phyloP scores from a whole-genome alignment of 1,284 basidiomycete genomes.

The Sphaerobolus stellatus region DNA sequence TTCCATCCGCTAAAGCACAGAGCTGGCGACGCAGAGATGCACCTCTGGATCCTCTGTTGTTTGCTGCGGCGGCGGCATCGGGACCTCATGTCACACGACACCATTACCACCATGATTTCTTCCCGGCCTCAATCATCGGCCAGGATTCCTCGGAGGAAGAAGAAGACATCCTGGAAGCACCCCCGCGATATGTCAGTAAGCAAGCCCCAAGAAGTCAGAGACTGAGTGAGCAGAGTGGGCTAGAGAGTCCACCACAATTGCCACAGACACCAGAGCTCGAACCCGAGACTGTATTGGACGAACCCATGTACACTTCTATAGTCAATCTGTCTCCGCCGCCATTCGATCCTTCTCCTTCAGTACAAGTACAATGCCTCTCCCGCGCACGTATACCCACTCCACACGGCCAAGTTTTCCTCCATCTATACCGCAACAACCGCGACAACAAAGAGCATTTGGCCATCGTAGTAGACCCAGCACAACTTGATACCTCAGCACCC shows the following conservation, averaged over 20 bases:
- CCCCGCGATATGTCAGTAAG: constrained; percentile 56
- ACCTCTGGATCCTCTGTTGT: constrained; percentile 68
- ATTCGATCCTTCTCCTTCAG: constrained; percentile 20
- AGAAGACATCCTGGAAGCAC: constrained; percentile 28
- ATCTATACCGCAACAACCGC: constrained; percentile 91
- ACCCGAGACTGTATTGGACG: not conserved
- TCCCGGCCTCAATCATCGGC: constrained; percentile 48
- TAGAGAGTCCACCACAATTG: not conserved
- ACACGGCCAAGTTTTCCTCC: constrained; percentile 91
- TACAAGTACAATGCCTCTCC: constrained; percentile 88
- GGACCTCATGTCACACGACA: constrained; percentile 73
- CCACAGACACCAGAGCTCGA: not conserved
- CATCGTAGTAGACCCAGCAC: constrained; percentile 89
- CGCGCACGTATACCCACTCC: constrained; percentile 96
- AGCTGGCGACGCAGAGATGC: constrained; percentile 56
- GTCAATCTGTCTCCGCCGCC: constrained; percentile 4
- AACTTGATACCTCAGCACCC: constrained; percentile 54
- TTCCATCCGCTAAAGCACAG: constrained; percentile 30
- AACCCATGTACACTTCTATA: not conserved
- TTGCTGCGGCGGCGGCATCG: constrained; percentile 68
- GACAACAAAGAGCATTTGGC: constrained; percentile 97
- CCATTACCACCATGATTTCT: constrained; percentile 73
- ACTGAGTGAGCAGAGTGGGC: constrained; percentile 31
- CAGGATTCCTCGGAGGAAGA: constrained; percentile 52
- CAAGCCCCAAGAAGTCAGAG: constrained; percentile 69